Conservation (phyloP, 495 filamentous ascomycete genomes). For the Hypoxylon cercidicola region DNA sequence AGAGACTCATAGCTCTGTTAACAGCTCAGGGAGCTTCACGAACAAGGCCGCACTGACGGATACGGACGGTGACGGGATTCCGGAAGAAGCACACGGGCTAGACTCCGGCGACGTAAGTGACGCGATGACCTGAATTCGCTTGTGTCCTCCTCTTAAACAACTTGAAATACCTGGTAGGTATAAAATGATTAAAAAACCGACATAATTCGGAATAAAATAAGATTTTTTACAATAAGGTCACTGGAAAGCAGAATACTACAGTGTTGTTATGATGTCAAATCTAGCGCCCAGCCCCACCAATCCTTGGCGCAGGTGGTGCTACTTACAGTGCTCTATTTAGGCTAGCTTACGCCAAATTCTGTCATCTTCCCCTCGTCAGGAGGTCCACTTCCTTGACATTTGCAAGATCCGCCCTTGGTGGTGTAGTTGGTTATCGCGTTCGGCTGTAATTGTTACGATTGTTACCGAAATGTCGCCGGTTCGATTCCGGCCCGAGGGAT, state of each 20-base stretch:
- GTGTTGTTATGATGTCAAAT: too few relatives aligned
- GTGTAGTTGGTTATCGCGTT: slow-evolving; percentile 47
- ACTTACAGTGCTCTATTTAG: background rate
- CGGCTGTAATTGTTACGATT: slow-evolving; percentile 38
- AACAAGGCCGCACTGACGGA: slow-evolving; percentile 31
- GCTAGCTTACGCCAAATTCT: background rate
- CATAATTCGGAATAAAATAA: too few relatives aligned
- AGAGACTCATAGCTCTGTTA: slow-evolving; percentile 46
- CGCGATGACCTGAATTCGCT: slow-evolving; percentile 47
- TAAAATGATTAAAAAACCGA: background rate
- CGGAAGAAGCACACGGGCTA: slow-evolving; percentile 44
- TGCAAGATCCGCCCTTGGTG: slow-evolving; percentile 35
- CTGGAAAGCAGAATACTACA: too few relatives aligned
- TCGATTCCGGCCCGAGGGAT: slow-evolving; percentile 41
- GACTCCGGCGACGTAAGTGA: slow-evolving; percentile 37
- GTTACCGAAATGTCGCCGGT: slow-evolving; percentile 40
- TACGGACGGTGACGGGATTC: slow-evolving; percentile 43
- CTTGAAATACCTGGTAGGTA: background rate
- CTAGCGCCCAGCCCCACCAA: background rate
- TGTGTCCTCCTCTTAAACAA: slow-evolving; percentile 31
- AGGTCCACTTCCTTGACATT: slow-evolving; percentile 33
- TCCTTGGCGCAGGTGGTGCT: background rate
- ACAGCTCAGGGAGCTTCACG: slow-evolving; percentile 24
- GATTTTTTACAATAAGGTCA: too few relatives aligned
- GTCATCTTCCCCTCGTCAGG: slow-evolving; percentile 33